phyloP scores from a whole-genome alignment of 805 yeast species.

The Blastobotrys robertii region DNA sequence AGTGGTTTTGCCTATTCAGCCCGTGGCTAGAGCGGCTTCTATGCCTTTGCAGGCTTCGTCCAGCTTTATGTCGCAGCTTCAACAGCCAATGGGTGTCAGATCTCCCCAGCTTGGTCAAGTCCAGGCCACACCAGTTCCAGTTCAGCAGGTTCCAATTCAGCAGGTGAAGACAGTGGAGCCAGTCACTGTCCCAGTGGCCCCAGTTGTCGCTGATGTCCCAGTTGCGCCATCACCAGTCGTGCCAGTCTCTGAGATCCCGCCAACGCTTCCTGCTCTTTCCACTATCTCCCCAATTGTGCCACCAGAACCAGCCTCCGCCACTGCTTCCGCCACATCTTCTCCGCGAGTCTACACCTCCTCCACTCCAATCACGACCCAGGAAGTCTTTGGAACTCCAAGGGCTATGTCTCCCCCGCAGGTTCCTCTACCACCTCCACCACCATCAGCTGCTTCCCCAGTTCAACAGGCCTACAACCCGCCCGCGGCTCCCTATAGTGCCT shows the following conservation, averaged over 20 bases:
- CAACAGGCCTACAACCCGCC: too few species aligned
- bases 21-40: too few species aligned
- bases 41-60: neutral
- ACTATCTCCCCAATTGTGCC: too few species aligned
- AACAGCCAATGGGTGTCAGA: neutral
- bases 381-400: neutral
- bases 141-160: neutral
- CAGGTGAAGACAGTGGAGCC: neutral
- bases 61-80: neutral
- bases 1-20: too few species aligned
- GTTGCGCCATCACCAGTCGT: neutral
- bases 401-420: neutral
- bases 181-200: neutral
- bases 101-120: neutral
- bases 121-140: neutral
- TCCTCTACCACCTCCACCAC: conserved; percentile 1
- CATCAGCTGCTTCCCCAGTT: conserved; percentile 1
- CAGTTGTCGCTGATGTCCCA: neutral
- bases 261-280: too few species aligned
- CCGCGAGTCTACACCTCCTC: neutral
- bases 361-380: neutral
- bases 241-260: too few species aligned
- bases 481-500: neutral
- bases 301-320: too few species aligned
- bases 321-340: too few species aligned